These are phyloP conservation scores for Alternaria rosae DNA, from an alignment of 2,329 filamentous ascomycete species.

Conservation along the genomic window DNA sequence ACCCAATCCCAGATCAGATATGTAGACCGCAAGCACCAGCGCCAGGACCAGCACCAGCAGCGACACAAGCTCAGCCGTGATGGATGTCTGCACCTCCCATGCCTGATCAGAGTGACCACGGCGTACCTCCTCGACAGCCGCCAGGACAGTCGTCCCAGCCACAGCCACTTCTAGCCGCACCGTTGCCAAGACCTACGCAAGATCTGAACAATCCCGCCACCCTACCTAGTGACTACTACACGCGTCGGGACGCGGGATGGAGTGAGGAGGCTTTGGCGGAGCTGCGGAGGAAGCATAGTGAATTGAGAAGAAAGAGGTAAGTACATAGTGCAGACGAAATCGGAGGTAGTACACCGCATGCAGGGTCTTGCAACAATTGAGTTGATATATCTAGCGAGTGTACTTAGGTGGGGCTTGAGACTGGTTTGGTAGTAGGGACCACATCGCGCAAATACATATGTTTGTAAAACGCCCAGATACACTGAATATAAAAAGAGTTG, in stretches of 20 bases:
- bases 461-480: neutral
- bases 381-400: neutral
- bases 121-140: neutral
- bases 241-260: neutral
- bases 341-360: neutral
- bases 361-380: neutral
- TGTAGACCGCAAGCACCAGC: neutral
- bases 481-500: neutral
- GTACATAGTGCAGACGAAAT: neutral
- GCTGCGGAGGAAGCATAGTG: neutral
- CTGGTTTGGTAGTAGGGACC: neutral
- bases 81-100: neutral
- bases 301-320: neutral
- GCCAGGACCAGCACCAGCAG: neutral
- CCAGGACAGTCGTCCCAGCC: neutral
- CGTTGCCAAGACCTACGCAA: neutral
- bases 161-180: neutral
- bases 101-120: neutral
- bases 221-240: neutral
- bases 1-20: neutral
- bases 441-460: neutral
- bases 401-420: neutral
- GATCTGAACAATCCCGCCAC: neutral
- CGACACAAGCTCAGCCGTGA: neutral
- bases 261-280: neutral